Evolutionary conservation across 768 basidiomycete species (phyloP).

Genomic region (Suillus placidus): DNA sequence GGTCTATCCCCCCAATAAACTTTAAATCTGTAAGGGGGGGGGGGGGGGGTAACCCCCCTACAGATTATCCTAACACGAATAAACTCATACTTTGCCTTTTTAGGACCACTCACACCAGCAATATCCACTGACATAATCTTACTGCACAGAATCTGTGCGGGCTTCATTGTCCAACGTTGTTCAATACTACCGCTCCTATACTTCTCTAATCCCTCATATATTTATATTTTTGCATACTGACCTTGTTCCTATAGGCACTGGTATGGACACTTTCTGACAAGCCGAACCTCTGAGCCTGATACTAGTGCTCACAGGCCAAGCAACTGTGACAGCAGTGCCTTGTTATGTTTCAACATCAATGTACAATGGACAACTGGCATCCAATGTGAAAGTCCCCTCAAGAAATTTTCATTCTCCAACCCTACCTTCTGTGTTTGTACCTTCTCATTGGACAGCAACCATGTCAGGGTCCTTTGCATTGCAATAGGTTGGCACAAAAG

Average conservation of each 20-base stretch:
- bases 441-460: background rate
- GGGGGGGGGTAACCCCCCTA: background rate
- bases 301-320: background rate
- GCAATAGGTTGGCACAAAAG: no score
- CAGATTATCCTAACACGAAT: background rate
- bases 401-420: background rate
- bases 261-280: background rate
- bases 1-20: background rate
- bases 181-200: no score
- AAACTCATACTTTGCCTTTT: background rate
- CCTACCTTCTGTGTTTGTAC: background rate
- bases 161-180: no score
- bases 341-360: background rate
- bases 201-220: no score
- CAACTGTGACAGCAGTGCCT: background rate
- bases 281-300: background rate
- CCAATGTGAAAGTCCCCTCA: background rate
- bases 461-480: background rate
- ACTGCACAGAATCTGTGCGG: background rate
- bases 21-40: no score
- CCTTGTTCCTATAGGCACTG: background rate
- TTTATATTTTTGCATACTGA: background rate
- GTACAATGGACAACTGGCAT: background rate
- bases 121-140: background rate
- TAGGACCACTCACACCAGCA: background rate